Evolutionary conservation across 768 basidiomycete species (phyloP), one percentile per base, ranked within the genome.

Genomic region (Russula emetica): DNA sequence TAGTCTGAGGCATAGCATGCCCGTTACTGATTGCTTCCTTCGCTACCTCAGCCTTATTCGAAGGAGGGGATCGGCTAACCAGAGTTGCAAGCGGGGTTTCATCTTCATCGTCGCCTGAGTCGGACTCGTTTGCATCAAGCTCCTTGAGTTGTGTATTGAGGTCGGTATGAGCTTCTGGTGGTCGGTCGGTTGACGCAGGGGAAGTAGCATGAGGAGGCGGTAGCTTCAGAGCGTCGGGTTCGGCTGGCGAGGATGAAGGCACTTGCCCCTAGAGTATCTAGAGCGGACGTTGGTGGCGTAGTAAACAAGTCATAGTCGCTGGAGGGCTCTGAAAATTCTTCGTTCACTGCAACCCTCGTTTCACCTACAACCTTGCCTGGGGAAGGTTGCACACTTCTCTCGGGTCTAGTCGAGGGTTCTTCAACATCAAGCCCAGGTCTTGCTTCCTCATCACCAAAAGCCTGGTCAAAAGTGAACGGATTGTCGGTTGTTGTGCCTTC

Each of bases 301-400:
- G 79, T 75, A 69, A 90, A 90, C 18, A 78, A 68, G 36, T 88
- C 86, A 44, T 75, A 81, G 34, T 81, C 81, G 9, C 74, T 76
- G 60, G 74, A 71, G 16, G 78, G 72, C 2, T 75, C 72, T 3
- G 72, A 64, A 22, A 75, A 62, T 30, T 72, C 57, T 6, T 61
- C 60, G 26, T 62, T 66, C 9, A 40, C 36, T 13, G 44, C 42
- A 22, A 51, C 26, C 36, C 18, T 52, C 24, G 49, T 16, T 14
- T 58, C 65, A 14, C 52, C 44, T 24, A 50, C 45, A 36, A 30
- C 11, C 28, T 50, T 60, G 22, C 61, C 55, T 16, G 51, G 55
- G 51, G 55, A 53, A 3, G 44, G 32, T 22, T 50, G 47, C 47
- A 30, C 28, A 38, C 44, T 55, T 34, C 30, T 30, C 42, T 55